These are phyloP conservation scores for Pichia kluyveri DNA, from an alignment of 805 yeast species.

Conservation along the genomic window DNA sequence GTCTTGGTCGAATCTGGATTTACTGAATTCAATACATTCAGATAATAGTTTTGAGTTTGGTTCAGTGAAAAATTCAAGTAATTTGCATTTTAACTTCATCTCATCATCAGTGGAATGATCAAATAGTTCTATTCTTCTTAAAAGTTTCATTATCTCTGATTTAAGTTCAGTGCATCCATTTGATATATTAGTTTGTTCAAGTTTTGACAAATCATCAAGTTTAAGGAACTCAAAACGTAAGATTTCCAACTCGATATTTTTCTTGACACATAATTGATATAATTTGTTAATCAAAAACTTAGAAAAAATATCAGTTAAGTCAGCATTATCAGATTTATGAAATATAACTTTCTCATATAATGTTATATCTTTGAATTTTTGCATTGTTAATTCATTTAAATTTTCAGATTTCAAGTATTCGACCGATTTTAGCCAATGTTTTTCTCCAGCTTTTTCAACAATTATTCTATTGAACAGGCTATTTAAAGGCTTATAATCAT, in stretches of 20 bases:
- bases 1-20: not conserved
- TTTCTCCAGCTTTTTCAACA: not conserved
- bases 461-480: not conserved
- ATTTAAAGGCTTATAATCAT: not conserved
- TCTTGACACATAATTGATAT: not conserved
- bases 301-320: not conserved
- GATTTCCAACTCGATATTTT: not conserved
- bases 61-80: constrained; percentile 14
- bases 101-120: constrained; percentile 5
- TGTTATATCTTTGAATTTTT: not conserved
- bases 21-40: constrained; percentile 9
- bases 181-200: not conserved
- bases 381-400: not conserved
- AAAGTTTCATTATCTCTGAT: constrained; percentile 7
- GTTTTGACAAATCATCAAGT: not conserved
- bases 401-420: not conserved
- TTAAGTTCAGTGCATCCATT: constrained; percentile 1
- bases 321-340: not conserved
- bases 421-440: not conserved
- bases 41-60: constrained; percentile 15
- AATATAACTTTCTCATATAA: not conserved
- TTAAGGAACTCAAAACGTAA: not conserved
- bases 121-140: constrained; percentile 7
- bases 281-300: not conserved
- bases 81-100: not conserved